Evolutionary conservation across 768 basidiomycete genomes (phyloP), one percentile per base, ranked within the genome.

Genomic region (Leucosporidium creatinivorum): DNA sequence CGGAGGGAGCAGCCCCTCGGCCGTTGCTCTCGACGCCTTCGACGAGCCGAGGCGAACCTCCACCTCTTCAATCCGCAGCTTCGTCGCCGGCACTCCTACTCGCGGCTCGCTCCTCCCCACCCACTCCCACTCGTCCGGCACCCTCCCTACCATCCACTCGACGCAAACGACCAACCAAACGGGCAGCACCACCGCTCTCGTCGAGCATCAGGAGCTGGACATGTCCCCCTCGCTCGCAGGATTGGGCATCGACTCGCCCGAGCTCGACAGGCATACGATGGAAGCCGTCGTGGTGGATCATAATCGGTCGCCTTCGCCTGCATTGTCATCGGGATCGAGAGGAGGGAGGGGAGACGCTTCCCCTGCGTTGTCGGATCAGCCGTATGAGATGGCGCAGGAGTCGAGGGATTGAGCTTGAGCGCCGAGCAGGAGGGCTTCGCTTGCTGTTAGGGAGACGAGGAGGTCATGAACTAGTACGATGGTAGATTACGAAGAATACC

Each of bases 171-270:
- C 10, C 39, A 44, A 44, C 39, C 8, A 44, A 18, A 39, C 33
- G 19, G 36, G 44, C 25, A 68, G 67, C 36, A 64, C 62, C 47
- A 68, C 67, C 4, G 67, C 67, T 17, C 62, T 68, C 62, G 67
- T 68, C 13, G 65, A 60, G 3, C 21, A 58, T 23, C 33, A 58
- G 23, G 57, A 36, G 23, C 23, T 33, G 4, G 57, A 36, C 19
- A n/a, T 58, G 52, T 44, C 39, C 10, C 39, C 39, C 39, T 15
- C 19, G 13, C 30, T 54, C 15, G 52, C 25, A 30, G 52, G 52
- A 28, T 28, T 54, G 52, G 52, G 52, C 26, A 54, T 54, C 25
- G 30, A 54, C 30, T 25, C 52, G 26, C 25, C 28, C n/a, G 28
- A 54, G 25, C 52, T 54, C 5, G 52, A 28, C 13, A 17, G n/a